Base-by-base conservation (phyloP, 768 basidiomycete species). In the Hypholoma fasciculare region DNA sequence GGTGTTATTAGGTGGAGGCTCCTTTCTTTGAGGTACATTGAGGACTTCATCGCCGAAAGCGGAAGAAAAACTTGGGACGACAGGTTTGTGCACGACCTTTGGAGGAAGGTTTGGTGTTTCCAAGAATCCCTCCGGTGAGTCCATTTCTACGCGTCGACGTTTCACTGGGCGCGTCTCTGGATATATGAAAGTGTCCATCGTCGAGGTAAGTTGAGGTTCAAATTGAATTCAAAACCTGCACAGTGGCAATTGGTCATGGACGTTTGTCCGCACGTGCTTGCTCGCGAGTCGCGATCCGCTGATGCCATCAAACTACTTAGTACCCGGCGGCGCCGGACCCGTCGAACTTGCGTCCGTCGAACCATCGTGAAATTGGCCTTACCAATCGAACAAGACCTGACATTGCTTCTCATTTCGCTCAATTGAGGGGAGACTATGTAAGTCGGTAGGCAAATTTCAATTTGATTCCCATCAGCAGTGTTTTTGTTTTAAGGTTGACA, bases 41-140 rank as follows among this genome's bases (percentile, higher is more conserved):
- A 16, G 34, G 43, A 27, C 44, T 23, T 27, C 53, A 1, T 49
- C 40, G 27, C 40, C 56, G 44, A 65, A 65, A 27, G 60, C 52
- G 30, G 61, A 61, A 5, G 57, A 8, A 38, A 63, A 65, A 0
- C 50, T 51, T 9, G 59, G 61, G 39, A 62, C 54, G 2, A 54
- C 37, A 27, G 59, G 48, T 46, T 58, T 63, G 27, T 46, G 30
- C 9, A 57, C 49, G 36, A 54, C 42, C 17, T 53, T 56, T 2
- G 56, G 37, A 27, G 49, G 58, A 11, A 30, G 23, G n/a, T 44
- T 47, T 11, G 52, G 19, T 13, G 26, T 47, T 7, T 38, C n/a
- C 16, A 50, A n/a, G 46, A 66, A 66, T 6, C 65, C 63, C n/a
- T 66, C 63, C 36, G 65, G 49, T 12, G 30, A 12, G 1, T 40